Evolutionary conservation across 75 land plant genomes (phyloP).

Genomic region (Cunninghamia lanceolata): DNA sequence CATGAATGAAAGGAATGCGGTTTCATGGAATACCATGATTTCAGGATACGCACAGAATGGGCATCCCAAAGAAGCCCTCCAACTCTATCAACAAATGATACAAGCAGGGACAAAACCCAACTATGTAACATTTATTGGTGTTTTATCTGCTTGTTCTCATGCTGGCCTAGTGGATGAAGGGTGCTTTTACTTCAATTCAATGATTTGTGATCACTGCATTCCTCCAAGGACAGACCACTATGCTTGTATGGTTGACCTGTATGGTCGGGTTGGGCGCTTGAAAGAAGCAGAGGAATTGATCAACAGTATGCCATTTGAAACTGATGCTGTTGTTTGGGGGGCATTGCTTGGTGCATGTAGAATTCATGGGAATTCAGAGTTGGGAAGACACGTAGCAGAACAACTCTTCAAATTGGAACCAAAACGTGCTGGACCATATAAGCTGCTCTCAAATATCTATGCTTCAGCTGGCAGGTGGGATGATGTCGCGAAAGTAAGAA

Average conservation of each 20-base stretch:
- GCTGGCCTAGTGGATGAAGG: constrained; percentile 12
- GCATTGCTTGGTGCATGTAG: constrained; percentile 13
- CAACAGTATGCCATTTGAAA: constrained; percentile 12
- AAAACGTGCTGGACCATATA: constrained; percentile 9
- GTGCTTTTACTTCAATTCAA: constrained; percentile 10
- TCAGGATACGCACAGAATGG: constrained; percentile 60
- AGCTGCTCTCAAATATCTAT: constrained; percentile 19
- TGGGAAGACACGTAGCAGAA: constrained; percentile 9
- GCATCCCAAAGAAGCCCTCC: constrained; percentile 39
- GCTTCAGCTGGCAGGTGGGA: constrained; percentile 14
- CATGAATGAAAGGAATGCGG: constrained; percentile 39
- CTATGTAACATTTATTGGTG: constrained; percentile 7
- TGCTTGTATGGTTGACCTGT: constrained; percentile 16
- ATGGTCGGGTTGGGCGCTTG: constrained; percentile 9
- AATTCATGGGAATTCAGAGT: constrained; percentile 10
- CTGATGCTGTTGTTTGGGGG: constrained; percentile 14
- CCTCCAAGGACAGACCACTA: constrained; percentile 11
- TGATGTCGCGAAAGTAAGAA: constrained; percentile 7
- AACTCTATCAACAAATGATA: constrained; percentile 41
- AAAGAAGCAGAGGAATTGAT: constrained; percentile 17
- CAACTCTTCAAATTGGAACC: constrained; percentile 12
- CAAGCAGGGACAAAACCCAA: constrained; percentile 7
- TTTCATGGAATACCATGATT: constrained; percentile 65
- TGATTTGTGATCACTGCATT: not conserved
- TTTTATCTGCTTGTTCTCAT: constrained; percentile 15